phyloP scores from a whole-genome alignment of 2,329 filamentous ascomycete species.

The Aspergillus proliferans region DNA sequence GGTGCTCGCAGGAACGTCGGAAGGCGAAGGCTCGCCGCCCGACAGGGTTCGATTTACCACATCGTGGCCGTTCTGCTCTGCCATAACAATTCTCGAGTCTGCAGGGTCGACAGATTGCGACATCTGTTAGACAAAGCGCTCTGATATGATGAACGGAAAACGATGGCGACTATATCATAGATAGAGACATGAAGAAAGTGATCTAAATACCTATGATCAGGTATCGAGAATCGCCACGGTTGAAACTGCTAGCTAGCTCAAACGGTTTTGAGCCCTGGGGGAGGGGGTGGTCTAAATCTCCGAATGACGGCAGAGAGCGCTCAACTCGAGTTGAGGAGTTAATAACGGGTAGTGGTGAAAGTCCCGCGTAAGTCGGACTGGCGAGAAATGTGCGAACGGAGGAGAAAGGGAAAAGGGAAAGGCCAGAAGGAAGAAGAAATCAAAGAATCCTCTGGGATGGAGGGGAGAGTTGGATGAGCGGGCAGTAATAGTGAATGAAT shows the following conservation, averaged over 20 bases:
- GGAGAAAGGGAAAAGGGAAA: constrained; percentile 14
- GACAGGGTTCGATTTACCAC: constrained; percentile 66
- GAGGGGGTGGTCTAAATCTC: constrained; percentile 18
- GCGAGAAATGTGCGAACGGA: constrained; percentile 18
- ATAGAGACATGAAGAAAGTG: constrained; percentile 15
- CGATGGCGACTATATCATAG: constrained; percentile 11
- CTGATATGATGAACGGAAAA: constrained; percentile 16
- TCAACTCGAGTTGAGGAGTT: constrained; percentile 18
- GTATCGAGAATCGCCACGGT: constrained; percentile 38
- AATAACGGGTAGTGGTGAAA: too few species aligned
- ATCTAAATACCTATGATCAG: constrained; percentile 38
- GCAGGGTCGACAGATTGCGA: constrained; percentile 22
- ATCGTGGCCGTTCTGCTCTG: constrained; percentile 64
- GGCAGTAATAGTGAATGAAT: constrained; percentile 28
- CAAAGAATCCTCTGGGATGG: constrained; percentile 12
- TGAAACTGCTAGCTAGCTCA: constrained; percentile 26
- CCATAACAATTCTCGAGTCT: constrained; percentile 61
- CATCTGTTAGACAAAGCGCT: constrained; percentile 28
- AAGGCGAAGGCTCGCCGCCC: constrained; percentile 57
- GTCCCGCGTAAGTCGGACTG: background rate
- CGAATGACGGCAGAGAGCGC: constrained; percentile 23
- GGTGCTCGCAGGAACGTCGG: constrained; percentile 60
- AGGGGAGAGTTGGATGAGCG: constrained; percentile 25
- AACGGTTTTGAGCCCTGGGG: constrained; percentile 23
- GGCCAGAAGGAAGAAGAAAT: constrained; percentile 20